Evolutionary conservation across 345 rosid species (phyloP).

Genomic region (Crucihimalaya himalaica): DNA sequence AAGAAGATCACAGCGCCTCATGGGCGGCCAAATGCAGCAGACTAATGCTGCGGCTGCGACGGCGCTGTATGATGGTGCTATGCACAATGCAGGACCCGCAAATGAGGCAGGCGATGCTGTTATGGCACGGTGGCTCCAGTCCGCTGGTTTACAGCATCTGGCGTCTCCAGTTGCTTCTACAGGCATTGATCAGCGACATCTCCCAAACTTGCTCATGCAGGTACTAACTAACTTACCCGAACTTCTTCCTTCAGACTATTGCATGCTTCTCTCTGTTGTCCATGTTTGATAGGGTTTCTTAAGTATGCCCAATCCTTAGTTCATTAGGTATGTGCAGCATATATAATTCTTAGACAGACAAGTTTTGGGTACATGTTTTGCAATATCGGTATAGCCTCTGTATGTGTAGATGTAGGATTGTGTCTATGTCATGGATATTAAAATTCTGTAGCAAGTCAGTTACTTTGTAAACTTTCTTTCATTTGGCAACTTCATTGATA

Average conservation of each 20-base stretch:
- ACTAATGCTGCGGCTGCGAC: slow-evolving; percentile 75
- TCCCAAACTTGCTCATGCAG: slow-evolving; percentile 93
- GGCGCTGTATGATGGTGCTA: slow-evolving; percentile 64
- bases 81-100: slow-evolving; percentile 55
- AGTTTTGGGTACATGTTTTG: not conserved
- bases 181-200: slow-evolving; percentile 76
- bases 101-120: slow-evolving; percentile 91
- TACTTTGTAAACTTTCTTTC: not conserved
- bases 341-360: slow-evolving; percentile 13
- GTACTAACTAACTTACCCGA: slow-evolving; percentile 39
- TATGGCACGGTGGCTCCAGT: slow-evolving; percentile 99
- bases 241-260: not conserved
- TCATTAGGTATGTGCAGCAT: not conserved
- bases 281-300: not conserved
- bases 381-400: not conserved
- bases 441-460: not conserved
- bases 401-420: slow-evolving; percentile 16
- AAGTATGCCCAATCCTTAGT: not conserved
- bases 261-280: not conserved
- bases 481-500: not conserved
- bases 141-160: slow-evolving; percentile 99
- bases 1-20: slow-evolving; percentile 99
- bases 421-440: not conserved
- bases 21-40: slow-evolving; percentile 98
- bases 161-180: slow-evolving; percentile 93